phyloP scores from a whole-genome alignment of 345 rosid species.

The Euphorbia lathyris region DNA sequence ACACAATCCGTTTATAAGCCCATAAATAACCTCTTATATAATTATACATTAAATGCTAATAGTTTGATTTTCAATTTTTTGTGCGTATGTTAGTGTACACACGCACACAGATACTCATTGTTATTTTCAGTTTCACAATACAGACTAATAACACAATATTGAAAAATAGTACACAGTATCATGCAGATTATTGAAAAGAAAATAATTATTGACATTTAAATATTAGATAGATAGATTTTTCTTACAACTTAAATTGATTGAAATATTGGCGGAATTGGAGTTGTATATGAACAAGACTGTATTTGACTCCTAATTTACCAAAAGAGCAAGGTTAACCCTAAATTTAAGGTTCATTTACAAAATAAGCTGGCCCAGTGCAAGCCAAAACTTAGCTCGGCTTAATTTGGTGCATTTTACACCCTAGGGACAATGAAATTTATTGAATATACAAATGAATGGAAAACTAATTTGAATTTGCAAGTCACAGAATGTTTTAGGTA shows the following conservation, averaged over 20 bases:
- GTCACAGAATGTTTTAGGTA: neutral
- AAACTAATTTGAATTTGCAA: slow-evolving; percentile 8
- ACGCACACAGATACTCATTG: neutral
- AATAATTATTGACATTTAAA: neutral
- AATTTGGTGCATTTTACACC: neutral
- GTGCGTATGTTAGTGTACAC: neutral
- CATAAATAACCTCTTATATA: neutral
- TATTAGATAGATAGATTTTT: neutral
- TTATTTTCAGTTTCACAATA: neutral
- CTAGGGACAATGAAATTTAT: neutral
- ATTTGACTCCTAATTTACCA: neutral
- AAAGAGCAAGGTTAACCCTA: neutral
- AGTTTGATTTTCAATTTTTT: neutral
- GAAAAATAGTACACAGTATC: neutral
- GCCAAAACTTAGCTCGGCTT: neutral
- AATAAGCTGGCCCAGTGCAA: neutral
- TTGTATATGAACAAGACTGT: neutral
- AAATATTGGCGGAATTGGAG: neutral
- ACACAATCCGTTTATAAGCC: neutral
- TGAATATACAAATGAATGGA: slow-evolving; percentile 8
- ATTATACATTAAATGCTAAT: neutral
- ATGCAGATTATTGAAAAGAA: neutral
- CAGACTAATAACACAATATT: neutral
- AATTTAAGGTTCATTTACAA: neutral
- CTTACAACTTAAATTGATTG: neutral